Evolutionary conservation across 257 asterid species (phyloP).

Genomic region (Gentiana macrophylla): DNA sequence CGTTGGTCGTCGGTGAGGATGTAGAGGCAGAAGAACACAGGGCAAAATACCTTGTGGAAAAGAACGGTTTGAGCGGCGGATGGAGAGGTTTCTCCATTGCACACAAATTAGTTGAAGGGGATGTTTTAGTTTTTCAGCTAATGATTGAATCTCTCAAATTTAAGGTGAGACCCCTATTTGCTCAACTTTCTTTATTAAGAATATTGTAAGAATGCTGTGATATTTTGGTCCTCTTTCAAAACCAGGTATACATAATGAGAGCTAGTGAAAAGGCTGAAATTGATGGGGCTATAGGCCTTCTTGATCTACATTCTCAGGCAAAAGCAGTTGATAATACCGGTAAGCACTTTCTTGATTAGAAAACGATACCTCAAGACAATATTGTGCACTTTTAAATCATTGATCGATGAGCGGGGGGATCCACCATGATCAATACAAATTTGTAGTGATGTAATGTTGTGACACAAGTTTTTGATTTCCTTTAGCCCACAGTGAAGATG

Average conservation of each 20-base stretch:
- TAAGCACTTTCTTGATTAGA: neutral
- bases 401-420: too few species aligned
- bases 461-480: too few species aligned
- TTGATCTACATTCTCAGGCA: constrained; percentile 21
- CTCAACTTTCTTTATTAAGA: neutral
- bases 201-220: too few species aligned
- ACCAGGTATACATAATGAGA: constrained; percentile 49
- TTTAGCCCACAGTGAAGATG: too few species aligned
- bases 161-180: constrained; percentile 27
- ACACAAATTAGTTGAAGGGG: constrained; percentile 58
- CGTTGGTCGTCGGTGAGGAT: constrained; percentile 45
- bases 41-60: constrained; percentile 31
- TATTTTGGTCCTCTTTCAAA: neutral
- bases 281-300: constrained; percentile 32
- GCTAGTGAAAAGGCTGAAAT: constrained; percentile 31
- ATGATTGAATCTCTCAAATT: constrained; percentile 26
- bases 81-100: constrained; percentile 64
- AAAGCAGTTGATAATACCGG: constrained; percentile 18
- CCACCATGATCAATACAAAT: too few species aligned
- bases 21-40: constrained; percentile 42
- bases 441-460: too few species aligned
- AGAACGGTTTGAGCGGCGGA: constrained; percentile 50
- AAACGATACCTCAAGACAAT: neutral
- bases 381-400: neutral
- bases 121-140: constrained; percentile 53